phyloP scores from a whole-genome alignment of 805 yeast species.

The Candida pini region DNA sequence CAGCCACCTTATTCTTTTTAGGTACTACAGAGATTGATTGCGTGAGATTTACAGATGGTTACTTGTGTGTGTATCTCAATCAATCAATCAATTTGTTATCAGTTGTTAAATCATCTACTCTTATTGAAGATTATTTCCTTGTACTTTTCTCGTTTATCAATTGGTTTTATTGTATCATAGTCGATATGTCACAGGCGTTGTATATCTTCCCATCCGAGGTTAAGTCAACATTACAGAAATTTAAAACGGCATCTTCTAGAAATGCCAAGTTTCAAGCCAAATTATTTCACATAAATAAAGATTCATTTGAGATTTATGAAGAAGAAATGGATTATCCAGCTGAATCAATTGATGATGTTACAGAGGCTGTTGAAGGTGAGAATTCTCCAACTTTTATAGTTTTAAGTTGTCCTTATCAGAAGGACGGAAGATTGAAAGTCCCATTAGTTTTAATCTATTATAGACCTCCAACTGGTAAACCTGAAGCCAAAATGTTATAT shows the following conservation, averaged over 20 bases:
- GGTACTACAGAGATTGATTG: too few species aligned
- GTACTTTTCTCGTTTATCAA: too few species aligned
- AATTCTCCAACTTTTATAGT: slow-evolving; percentile 73
- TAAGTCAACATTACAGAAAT: slow-evolving; percentile 46
- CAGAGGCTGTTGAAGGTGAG: slow-evolving; percentile 68
- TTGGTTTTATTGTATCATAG: slow-evolving; percentile 1
- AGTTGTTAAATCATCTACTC: too few species aligned
- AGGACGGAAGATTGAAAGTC: slow-evolving; percentile 67
- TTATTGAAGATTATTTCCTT: too few species aligned
- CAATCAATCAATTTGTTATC: too few species aligned
- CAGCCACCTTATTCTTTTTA: too few species aligned
- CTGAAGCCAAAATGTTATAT: slow-evolving; percentile 77
- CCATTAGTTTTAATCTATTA: slow-evolving; percentile 83
- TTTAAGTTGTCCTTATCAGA: slow-evolving; percentile 67
- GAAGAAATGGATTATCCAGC: slow-evolving; percentile 30
- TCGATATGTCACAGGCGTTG: slow-evolving; percentile 44
- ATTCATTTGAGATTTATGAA: slow-evolving; percentile 43
- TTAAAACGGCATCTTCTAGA: slow-evolving; percentile 68
- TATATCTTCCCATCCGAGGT: slow-evolving; percentile 36
- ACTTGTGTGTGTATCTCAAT: too few species aligned
- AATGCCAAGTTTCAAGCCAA: slow-evolving; percentile 55
- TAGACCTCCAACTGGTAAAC: slow-evolving; percentile 83
- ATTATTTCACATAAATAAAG: slow-evolving; percentile 54
- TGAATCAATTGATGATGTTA: slow-evolving; percentile 45
- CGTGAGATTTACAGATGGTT: too few species aligned